Conservation (phyloP, 305 asterid genomes). For the Plantago lanceolata region DNA sequence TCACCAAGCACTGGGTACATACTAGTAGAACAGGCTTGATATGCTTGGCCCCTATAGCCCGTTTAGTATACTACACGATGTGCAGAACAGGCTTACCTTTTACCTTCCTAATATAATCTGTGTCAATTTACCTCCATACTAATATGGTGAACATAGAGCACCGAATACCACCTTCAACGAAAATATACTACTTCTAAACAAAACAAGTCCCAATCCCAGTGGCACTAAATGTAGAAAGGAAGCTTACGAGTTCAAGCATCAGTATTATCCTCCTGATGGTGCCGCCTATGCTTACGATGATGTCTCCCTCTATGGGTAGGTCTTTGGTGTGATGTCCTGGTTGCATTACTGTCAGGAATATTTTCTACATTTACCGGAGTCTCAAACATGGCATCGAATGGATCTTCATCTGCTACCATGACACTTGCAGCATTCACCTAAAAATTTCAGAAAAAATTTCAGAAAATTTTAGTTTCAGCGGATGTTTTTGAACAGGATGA, state of each 20-base stretch:
- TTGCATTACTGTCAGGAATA: slow-evolving; percentile 20
- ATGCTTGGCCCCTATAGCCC: too few relatives aligned
- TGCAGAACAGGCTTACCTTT: too few relatives aligned
- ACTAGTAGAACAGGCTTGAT: too few relatives aligned
- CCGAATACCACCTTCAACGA: too few relatives aligned
- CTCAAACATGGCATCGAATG: slow-evolving; percentile 58
- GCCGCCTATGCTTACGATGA: slow-evolving; percentile 43
- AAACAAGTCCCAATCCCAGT: too few relatives aligned
- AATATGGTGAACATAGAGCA: too few relatives aligned
- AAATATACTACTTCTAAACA: too few relatives aligned
- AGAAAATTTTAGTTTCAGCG: not conserved
- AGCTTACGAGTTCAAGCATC: slow-evolving; percentile 13
- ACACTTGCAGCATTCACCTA: slow-evolving; percentile 35
- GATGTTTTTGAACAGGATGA: not conserved
- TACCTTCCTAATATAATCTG: too few relatives aligned
- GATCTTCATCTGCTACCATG: slow-evolving; percentile 36
- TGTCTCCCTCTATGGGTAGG: slow-evolving; percentile 25
- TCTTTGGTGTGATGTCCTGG: slow-evolving; percentile 26
- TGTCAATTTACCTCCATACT: too few relatives aligned
- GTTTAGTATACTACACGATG: too few relatives aligned
- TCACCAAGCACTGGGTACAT: too few relatives aligned
- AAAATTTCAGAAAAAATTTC: slow-evolving; percentile 18
- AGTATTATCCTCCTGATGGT: slow-evolving; percentile 33
- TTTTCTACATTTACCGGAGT: slow-evolving; percentile 27
- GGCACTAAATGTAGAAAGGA: not conserved